Evolutionary conservation across 2,329 filamentous ascomycete genomes (phyloP).

Genomic region (Knufia fluminis): DNA sequence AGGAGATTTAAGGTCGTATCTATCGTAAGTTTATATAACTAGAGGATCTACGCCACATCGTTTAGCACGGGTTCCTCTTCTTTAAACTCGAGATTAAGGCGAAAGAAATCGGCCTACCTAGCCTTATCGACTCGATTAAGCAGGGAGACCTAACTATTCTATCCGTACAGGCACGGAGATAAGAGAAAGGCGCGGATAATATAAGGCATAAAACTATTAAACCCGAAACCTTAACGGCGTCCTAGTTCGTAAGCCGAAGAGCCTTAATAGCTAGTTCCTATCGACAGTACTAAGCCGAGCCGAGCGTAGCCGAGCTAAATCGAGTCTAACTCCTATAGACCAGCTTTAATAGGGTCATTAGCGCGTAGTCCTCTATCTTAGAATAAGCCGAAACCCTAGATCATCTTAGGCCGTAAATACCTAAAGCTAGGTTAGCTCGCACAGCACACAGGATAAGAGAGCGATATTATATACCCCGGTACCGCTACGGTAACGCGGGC

Average conservation of each 20-base stretch:
- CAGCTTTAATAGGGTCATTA: constrained; percentile 22
- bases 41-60: constrained; percentile 8
- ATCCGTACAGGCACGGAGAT: constrained; percentile 22
- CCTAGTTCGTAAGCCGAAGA: constrained; percentile 1
- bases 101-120: constrained; percentile 5
- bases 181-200: constrained; percentile 17
- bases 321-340: constrained; percentile 15
- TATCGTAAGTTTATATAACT: background rate
- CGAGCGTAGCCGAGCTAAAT: constrained; percentile 19
- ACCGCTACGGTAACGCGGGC: constrained; percentile 12
- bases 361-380: constrained; percentile 24
- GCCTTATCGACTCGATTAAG: constrained; percentile 6
- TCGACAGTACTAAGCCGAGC: constrained; percentile 19
- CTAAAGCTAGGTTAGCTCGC: constrained; percentile 13
- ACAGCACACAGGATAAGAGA: background rate
- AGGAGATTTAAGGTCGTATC: constrained; percentile 13
- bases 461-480: constrained; percentile 15
- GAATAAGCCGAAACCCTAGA: constrained; percentile 14
- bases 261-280: constrained; percentile 15
- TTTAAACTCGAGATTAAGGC: constrained; percentile 13
- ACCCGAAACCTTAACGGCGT: constrained; percentile 2
- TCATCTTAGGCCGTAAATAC: constrained; percentile 17
- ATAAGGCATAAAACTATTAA: constrained; percentile 10
- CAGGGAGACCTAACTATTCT: constrained; percentile 7
- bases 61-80: constrained; percentile 11